phyloP scores from a whole-genome alignment of 768 basidiomycete genomes.

The Roridomyces roridus region DNA sequence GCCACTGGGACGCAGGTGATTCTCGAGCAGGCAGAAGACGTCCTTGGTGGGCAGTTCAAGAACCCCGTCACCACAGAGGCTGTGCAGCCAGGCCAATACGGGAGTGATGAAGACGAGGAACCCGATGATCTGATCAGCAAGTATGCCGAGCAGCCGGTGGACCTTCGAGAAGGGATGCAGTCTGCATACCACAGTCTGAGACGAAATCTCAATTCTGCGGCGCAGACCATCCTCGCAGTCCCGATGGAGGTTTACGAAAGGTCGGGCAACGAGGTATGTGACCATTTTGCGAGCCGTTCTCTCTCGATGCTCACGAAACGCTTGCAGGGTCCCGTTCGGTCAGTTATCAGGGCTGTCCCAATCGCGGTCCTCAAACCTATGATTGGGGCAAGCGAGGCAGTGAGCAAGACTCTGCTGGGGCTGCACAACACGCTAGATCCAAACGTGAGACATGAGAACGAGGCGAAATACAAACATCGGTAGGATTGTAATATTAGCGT shows the following conservation, averaged over 20 bases:
- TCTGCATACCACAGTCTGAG: conserved; percentile 90
- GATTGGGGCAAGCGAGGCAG: conserved; percentile 97
- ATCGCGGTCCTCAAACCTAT: conserved; percentile 97
- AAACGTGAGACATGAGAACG: conserved; percentile 77
- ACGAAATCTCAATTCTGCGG: conserved; percentile 89
- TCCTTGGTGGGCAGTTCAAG: conserved; percentile 82
- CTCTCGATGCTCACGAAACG: conserved; percentile 6
- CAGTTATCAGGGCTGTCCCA: conserved; percentile 95
- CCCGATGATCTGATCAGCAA: conserved; percentile 72
- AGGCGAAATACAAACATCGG: conserved; percentile 93
- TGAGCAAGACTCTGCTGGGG: conserved; percentile 93
- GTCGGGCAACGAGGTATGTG: conserved; percentile 81
- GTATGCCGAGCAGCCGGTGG: conserved; percentile 90
- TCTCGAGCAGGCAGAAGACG: conserved; percentile 91
- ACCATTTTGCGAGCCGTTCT: not conserved
- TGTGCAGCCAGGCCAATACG: conserved; percentile 46
- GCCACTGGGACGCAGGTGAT: conserved; percentile 99
- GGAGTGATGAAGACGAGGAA: conserved; percentile 51
- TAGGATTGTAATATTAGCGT: conserved; percentile 37
- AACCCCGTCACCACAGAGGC: conserved; percentile 72
- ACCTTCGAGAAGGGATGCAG: conserved; percentile 86
- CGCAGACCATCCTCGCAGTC: conserved; percentile 97
- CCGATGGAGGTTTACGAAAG: conserved; percentile 99
- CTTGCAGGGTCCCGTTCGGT: conserved; percentile 84
- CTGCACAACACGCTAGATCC: conserved; percentile 94